Evolutionary conservation across 2,329 filamentous ascomycete species (phyloP).

Genomic region (Thermomyces lanuginosus): DNA sequence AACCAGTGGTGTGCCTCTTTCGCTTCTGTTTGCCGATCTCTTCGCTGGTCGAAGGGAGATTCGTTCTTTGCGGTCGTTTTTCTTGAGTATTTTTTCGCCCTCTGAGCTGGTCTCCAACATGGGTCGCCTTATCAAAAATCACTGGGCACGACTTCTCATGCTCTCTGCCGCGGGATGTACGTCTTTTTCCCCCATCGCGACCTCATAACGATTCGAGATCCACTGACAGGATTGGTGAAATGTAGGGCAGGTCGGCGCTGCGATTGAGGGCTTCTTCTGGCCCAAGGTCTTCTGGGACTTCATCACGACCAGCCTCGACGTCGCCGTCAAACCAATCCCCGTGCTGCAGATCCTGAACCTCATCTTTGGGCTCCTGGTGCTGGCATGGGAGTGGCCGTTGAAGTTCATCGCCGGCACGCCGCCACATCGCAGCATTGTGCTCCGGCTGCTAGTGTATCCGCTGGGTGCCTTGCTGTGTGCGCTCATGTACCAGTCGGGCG

Average conservation of each 20-base stretch:
- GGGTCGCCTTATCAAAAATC: constrained; percentile 98
- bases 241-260: constrained; percentile 70
- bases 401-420: constrained; percentile 56
- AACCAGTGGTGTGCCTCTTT: background rate
- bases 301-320: constrained; percentile 74
- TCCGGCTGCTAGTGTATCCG: constrained; percentile 67
- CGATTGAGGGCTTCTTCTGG: constrained; percentile 86
- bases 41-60: constrained; percentile 3
- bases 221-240: too few relatives aligned
- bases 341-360: constrained; percentile 82
- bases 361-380: constrained; percentile 56
- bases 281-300: constrained; percentile 99
- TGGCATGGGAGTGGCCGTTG: constrained; percentile 87
- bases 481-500: constrained; percentile 81
- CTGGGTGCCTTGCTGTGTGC: constrained; percentile 57
- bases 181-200: constrained; percentile 11
- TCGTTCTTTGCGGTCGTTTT: background rate
- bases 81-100: background rate
- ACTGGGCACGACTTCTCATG: constrained; percentile 90
- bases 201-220: constrained; percentile 1
- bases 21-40: background rate
- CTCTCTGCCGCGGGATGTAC: constrained; percentile 66
- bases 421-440: constrained; percentile 76
- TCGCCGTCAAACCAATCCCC: constrained; percentile 71
- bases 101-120: constrained; percentile 35